These are phyloP conservation scores for Citrullus mucosospermus DNA, from an alignment of 306 rosid species.

Conservation along the genomic window DNA sequence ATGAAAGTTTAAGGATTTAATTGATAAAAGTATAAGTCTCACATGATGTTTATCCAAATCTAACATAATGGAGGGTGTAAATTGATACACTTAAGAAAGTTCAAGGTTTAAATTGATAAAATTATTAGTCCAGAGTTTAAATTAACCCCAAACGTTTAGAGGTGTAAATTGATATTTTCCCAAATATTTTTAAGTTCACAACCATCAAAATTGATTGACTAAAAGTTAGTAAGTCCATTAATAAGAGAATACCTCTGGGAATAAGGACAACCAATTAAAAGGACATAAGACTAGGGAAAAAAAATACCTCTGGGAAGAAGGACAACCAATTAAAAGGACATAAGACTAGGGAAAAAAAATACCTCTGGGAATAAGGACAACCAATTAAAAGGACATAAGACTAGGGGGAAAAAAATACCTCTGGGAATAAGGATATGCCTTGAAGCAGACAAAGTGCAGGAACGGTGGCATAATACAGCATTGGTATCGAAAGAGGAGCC, in stretches of 20 bases:
- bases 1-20: too few relatives aligned
- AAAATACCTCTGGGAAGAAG: conserved; percentile 19
- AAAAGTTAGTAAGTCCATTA: not conserved
- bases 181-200: too few relatives aligned
- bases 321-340: not conserved
- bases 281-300: not conserved
- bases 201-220: not conserved
- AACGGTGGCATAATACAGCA: conserved; percentile 30
- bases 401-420: conserved; percentile 19
- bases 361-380: conserved; percentile 16
- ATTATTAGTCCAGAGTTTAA: too few relatives aligned
- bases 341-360: not conserved
- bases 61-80: too few relatives aligned
- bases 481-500: conserved; percentile 56
- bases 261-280: not conserved
- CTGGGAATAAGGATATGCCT: conserved; percentile 49
- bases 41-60: too few relatives aligned
- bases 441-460: conserved; percentile 45
- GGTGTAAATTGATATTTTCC: too few relatives aligned
- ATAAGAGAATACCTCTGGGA: not conserved
- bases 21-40: too few relatives aligned
- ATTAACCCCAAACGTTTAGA: too few relatives aligned
- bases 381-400: not conserved
- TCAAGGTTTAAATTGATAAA: too few relatives aligned
- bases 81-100: too few relatives aligned